Evolutionary conservation across 2,329 filamentous ascomycete species (phyloP).

Genomic region (Cryphonectria radicalis): DNA sequence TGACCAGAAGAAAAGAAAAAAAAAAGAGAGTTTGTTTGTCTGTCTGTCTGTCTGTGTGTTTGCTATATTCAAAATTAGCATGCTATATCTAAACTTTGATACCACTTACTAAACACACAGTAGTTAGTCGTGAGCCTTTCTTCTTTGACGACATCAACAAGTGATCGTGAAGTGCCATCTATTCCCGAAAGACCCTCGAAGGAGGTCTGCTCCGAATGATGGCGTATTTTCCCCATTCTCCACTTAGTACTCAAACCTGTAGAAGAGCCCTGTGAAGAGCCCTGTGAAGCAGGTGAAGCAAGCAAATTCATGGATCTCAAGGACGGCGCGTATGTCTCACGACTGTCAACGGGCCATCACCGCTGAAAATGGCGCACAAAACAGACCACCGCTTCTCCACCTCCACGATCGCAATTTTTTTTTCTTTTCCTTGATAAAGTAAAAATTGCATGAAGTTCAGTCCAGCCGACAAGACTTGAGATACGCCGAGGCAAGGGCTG

Average conservation of each 20-base stretch:
- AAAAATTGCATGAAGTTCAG: background rate
- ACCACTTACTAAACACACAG: background rate
- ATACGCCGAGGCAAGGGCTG: background rate
- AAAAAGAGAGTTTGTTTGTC: background rate
- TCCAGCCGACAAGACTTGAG: conserved; percentile 1
- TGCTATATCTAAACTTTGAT: background rate
- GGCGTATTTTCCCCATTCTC: background rate
- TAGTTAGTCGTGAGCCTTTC: background rate
- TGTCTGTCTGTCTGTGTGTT: background rate
- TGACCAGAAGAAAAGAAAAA: too few species aligned
- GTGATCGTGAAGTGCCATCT: background rate
- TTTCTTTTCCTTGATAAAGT: background rate
- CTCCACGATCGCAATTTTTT: background rate
- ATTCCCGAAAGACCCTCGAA: background rate
- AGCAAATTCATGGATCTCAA: background rate
- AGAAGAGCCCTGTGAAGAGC: background rate
- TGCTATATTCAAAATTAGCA: background rate
- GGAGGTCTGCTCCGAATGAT: background rate
- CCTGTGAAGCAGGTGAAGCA: background rate
- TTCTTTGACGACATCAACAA: background rate
- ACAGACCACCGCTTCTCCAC: background rate
- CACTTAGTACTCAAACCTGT: background rate
- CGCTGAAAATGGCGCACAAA: background rate
- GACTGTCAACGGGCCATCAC: background rate
- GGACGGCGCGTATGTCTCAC: conserved; percentile 2